These are phyloP conservation scores for Physaria fendleri DNA, from an alignment of 345 rosid species.

Conservation along the genomic window DNA sequence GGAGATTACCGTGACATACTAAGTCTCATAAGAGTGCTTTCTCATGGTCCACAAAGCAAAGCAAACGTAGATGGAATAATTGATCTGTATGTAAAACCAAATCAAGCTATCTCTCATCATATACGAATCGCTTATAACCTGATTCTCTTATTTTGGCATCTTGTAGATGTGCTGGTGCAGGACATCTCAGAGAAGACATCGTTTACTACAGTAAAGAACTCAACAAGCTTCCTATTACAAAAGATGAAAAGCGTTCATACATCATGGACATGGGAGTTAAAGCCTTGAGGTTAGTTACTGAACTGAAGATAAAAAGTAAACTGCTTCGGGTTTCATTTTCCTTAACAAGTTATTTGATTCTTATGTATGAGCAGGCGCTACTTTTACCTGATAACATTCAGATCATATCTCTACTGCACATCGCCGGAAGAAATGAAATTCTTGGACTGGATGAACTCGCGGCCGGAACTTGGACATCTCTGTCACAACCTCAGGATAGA, in stretches of 20 bases:
- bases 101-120: neutral
- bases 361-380: slow-evolving; percentile 60
- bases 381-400: slow-evolving; percentile 77
- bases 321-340: neutral
- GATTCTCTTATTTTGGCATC: slow-evolving; percentile 8
- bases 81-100: slow-evolving; percentile 41
- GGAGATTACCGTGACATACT: slow-evolving; percentile 97
- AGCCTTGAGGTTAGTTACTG: slow-evolving; percentile 70
- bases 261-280: slow-evolving; percentile 75
- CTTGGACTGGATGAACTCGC: slow-evolving; percentile 68
- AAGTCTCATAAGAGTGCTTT: slow-evolving; percentile 85
- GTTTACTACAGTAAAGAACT: slow-evolving; percentile 62
- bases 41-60: slow-evolving; percentile 91
- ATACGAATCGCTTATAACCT: neutral
- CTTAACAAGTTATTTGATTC: neutral
- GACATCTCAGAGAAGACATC: slow-evolving; percentile 80
- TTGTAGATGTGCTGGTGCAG: slow-evolving; percentile 85
- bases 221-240: slow-evolving; percentile 36
- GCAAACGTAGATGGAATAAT: slow-evolving; percentile 67
- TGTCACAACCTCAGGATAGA: slow-evolving; percentile 81
- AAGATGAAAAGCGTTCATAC: slow-evolving; percentile 60
- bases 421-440: slow-evolving; percentile 52
- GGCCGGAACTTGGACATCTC: slow-evolving; percentile 93
- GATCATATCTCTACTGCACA: slow-evolving; percentile 74
- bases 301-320: too few species aligned